Base-by-base conservation (phyloP, 371 early-diverging fungal species). In the Saksenaea oblongispora region DNA sequence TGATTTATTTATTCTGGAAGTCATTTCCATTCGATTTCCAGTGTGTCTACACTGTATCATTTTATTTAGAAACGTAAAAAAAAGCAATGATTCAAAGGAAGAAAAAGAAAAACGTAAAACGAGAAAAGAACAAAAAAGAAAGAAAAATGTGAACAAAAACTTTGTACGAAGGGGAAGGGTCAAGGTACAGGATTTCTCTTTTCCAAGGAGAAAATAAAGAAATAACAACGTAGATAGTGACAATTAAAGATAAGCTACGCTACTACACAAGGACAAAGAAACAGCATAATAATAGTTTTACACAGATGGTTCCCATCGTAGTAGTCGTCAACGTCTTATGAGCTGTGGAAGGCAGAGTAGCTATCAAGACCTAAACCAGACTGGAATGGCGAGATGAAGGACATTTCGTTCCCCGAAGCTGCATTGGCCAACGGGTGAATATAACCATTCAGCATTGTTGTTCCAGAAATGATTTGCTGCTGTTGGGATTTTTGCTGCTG, bases 291-390 rank as follows among this genome's bases (percentile, higher is more conserved):
- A 47, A 47, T 47, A 47, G 51, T 47, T 47, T 31, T 47, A 47
- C 51, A 47, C 51, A 47, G 51, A 22, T 47, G 51, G 51, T 47
- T 22, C 9, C 51, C 51, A 47, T 47, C 51, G 24, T 47, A 47
- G 22, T 22, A 41, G 42, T 41, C 18, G 42, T 22, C 18, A 14
- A 13, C 18, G 9, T 22, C 18, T 65, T 60, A 65, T 18, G 57
- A 61, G 41, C 61, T 61, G 27, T 66, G 62, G 14, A 66, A 60
- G 15, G 61, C 61, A 10, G 66, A 58, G 47, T 56, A 66, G n/a
- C 18, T 22, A 47, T 47, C 51, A 22, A 47, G 51, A 22, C 51
- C 51, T 47, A 47, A 22, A 47, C 51, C 51, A 47, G 66, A 35
- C 55, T 59, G 65, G 14, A 54, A 53, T 22, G 65, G 62, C 13